Evolutionary conservation across 1,284 basidiomycete species (phyloP).

Genomic region (Ganoderma lingzhi): DNA sequence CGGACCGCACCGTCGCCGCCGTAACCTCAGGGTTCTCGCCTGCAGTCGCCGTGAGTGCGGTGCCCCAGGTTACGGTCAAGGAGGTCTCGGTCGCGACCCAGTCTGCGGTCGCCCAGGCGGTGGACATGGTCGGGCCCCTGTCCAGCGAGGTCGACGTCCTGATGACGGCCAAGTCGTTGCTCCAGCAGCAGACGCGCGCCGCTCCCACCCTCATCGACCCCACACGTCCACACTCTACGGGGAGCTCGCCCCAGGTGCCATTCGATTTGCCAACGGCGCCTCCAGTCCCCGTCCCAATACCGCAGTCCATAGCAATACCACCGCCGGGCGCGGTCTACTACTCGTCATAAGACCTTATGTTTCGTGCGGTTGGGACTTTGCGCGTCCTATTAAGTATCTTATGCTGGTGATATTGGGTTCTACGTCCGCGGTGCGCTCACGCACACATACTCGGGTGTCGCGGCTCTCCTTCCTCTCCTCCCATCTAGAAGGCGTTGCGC

Average conservation of each 20-base stretch:
- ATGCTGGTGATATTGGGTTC: constrained; percentile 25
- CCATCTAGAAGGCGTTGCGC: constrained; percentile 11
- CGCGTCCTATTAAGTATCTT: constrained; percentile 18
- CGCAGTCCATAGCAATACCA: constrained; percentile 4
- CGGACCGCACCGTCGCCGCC: constrained; percentile 57
- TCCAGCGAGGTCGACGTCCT: constrained; percentile 75
- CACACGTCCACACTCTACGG: constrained; percentile 38
- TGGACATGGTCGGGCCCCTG: constrained; percentile 66
- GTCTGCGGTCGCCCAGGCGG: constrained; percentile 72
- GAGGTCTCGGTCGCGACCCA: constrained; percentile 82
- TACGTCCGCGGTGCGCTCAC: constrained; percentile 6
- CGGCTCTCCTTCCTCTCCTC: neutral
- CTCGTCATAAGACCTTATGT: constrained; percentile 21
- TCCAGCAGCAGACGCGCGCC: constrained; percentile 52
- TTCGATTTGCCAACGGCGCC: constrained; percentile 26
- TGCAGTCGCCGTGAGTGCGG: constrained; percentile 42
- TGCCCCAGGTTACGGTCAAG: constrained; percentile 72
- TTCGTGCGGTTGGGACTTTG: constrained; percentile 21
- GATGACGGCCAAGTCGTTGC: constrained; percentile 68
- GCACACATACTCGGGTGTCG: constrained; percentile 3
- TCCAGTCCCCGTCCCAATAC: constrained; percentile 13
- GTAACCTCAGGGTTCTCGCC: constrained; percentile 51
- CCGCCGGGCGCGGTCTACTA: constrained; percentile 32
- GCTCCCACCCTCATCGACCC: constrained; percentile 32
- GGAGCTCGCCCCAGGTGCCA: constrained; percentile 31